Percentiles rank a stretch among this genome's conserved stretches.
phyloP scores from a whole-genome alignment of 768 basidiomycete species.

The Auriscalpium microsporum region DNA sequence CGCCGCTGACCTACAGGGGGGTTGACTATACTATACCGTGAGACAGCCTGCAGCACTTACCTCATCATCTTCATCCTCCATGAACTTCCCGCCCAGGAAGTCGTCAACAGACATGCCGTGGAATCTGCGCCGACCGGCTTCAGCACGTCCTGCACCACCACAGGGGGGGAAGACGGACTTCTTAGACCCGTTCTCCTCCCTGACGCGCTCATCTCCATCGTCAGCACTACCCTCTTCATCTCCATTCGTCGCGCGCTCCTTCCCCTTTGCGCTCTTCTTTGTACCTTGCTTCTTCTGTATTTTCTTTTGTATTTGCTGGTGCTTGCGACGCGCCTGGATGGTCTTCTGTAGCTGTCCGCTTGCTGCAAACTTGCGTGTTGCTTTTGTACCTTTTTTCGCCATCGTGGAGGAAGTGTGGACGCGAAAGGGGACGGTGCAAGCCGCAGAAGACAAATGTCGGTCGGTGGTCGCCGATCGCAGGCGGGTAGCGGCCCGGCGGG shows the following conservation, averaged over 20 bases:
- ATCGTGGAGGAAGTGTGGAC: constrained; percentile 13
- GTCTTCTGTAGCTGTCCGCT: constrained; percentile 84
- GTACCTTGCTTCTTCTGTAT: constrained; percentile 45
- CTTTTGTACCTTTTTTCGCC: constrained; percentile 63
- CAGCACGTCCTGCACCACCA: neutral
- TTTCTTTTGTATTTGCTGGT: constrained; percentile 68
- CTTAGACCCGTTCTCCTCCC: constrained; percentile 19
- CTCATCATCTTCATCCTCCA: constrained; percentile 54
- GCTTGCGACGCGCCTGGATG: constrained; percentile 76
- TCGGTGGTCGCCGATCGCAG: neutral
- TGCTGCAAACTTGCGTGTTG: constrained; percentile 79
- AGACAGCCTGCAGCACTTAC: constrained; percentile 5
- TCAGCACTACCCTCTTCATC: constrained; percentile 19
- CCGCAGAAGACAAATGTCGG: neutral
- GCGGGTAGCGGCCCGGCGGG: neutral
- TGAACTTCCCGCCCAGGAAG: constrained; percentile 63
- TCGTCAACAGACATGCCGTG: constrained; percentile 68
- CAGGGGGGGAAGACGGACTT: constrained; percentile 4
- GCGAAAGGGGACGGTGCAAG: neutral
- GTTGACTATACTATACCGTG: neutral
- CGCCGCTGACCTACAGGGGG: constrained; percentile 20
- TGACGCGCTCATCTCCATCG: constrained; percentile 19
- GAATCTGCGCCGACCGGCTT: constrained; percentile 22
- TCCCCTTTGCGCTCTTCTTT: constrained; percentile 21
- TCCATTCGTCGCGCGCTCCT: constrained; percentile 7